Evolutionary conservation across 805 yeast genomes (phyloP).

Genomic region (Isabelozyma heimii): DNA sequence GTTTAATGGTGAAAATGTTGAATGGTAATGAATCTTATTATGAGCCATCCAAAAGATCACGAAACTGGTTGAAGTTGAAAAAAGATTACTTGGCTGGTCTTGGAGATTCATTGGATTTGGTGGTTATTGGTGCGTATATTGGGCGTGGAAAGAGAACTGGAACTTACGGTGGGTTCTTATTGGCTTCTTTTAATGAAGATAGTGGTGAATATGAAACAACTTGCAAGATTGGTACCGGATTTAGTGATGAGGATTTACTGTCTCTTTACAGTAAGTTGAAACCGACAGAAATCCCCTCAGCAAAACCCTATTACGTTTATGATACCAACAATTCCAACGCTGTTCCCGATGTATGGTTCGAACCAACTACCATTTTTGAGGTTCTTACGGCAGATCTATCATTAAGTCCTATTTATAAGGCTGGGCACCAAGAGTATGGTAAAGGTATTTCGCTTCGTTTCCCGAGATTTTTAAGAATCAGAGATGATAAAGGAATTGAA

Average conservation of each 20-base stretch:
- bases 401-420: conserved; percentile 83
- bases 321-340: conserved; percentile 61
- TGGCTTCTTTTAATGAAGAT: conserved; percentile 88
- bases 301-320: conserved; percentile 66
- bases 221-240: conserved; percentile 97
- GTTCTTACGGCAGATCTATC: conserved; percentile 90
- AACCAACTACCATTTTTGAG: conserved; percentile 81
- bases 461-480: conserved; percentile 77
- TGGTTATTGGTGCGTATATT: conserved; percentile 89
- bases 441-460: conserved; percentile 86
- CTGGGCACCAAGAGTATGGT: conserved; percentile 70
- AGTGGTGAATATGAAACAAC: conserved; percentile 92
- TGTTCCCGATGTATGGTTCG: conserved; percentile 92
- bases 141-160: conserved; percentile 97
- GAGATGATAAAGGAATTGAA: conserved; percentile 84
- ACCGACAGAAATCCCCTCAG: conserved; percentile 61
- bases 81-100: conserved; percentile 94
- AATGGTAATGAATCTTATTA: conserved; percentile 79
- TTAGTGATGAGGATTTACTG: conserved; percentile 76
- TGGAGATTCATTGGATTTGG: conserved; percentile 92
- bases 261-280: conserved; percentile 57
- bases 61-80: conserved; percentile 94
- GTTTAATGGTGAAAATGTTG: conserved; percentile 89
- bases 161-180: conserved; percentile 87
- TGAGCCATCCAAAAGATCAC: conserved; percentile 91